Evolutionary conservation across 192 early-diverging fungal genomes (phyloP), one percentile per base, ranked within the genome.

Genomic region (Backusella luteola): DNA sequence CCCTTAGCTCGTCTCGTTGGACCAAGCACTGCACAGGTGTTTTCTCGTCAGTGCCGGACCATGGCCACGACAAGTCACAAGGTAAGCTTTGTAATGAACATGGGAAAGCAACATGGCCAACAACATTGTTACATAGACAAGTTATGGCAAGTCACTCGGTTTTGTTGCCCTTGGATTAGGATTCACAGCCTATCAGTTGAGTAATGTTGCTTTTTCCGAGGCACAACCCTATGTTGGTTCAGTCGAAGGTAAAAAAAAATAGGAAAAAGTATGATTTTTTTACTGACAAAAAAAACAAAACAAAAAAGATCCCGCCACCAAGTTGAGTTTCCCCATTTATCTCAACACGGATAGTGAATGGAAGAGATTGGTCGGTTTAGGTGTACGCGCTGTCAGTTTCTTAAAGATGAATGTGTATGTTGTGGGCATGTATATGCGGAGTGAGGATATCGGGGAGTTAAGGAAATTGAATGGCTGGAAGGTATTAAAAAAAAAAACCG

Each of bases 401-500:
- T 74, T 89, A 6, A 86, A 83, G 38, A 69, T 90, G 6, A 85
- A 86, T 73, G 89, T 90, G 11, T 90, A 87, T 49, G 82, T 86
- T 0, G 46, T 88, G 4, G 89, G 86, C 21, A 44, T 90, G 35
- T 90, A 90, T 77, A 81, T 83, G 73, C 66, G 77, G 14, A 81
- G 71, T 21, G 77, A 84, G 6, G 89, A 90, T 80, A 81, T 86
- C 15, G 71, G 77, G 73, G 46, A 71, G 73, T 39, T 86, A 75
- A 72, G 79, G 73, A 77, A 80, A 14, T 44, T 78, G 17, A 29
- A 35, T 23, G 53, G 59, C 1, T 84, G 84, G 84, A 77, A 80
- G 71, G 83, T 84, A 72, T 32, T 15, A 49, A 29, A 73, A 29
- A 34, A 2, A 21, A 11, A 39, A 44, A 19, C 6, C 3, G 15